Evolutionary conservation across 1,284 basidiomycete species (phyloP), one percentile per base, ranked within the genome.

Genomic region (Ceratobasidium sp.): DNA sequence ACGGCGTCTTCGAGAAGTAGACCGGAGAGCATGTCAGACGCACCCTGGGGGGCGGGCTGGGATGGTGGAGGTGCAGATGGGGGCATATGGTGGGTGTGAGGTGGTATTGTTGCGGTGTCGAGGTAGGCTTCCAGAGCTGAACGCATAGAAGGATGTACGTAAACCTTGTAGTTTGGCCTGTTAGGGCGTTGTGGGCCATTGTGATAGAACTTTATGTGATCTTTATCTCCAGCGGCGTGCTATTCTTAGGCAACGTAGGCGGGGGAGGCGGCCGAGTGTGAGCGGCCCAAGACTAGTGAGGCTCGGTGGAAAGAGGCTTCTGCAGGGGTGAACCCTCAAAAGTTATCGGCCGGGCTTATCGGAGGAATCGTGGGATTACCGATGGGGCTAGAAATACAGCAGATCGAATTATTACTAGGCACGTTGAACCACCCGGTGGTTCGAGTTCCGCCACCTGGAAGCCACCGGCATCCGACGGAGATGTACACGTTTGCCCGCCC

Each of bases 1-100:
- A 80, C 76, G 7, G 77, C 77, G 62, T 80, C 80, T 56, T 79
- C 78, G 62, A 77, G 65, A 15, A 80, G 74, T 32, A 81, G 77
- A 37, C 77, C 78, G 25, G 76, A 69, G 25, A 81, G 77, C 77
- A 80, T 79, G 69, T 80, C 80, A 4, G 65, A 46, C 22, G 64
- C 57, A 17, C 32, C 32, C 34, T 61, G 57, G 11, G 57, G 43
- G 8, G 32, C 49, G 25, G 46, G 43, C 22, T 65, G 62, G 22
- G 68, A 37, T 2, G 69, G 69, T 22, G 68, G 13, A 29, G 52
- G 40, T 1, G 52, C 22, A 6, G 54, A 17, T n/a, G 25, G 66
- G 13, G 44, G 65, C 4, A 8, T 13, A 51, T 46, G 43, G 15
- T 40, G 54, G 9, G 40, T 7, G 54, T 44, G 37, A 59, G 22